Evolutionary conservation across 2,329 filamentous ascomycete genomes (phyloP).

Genomic region (Shiraia bambusicola): DNA sequence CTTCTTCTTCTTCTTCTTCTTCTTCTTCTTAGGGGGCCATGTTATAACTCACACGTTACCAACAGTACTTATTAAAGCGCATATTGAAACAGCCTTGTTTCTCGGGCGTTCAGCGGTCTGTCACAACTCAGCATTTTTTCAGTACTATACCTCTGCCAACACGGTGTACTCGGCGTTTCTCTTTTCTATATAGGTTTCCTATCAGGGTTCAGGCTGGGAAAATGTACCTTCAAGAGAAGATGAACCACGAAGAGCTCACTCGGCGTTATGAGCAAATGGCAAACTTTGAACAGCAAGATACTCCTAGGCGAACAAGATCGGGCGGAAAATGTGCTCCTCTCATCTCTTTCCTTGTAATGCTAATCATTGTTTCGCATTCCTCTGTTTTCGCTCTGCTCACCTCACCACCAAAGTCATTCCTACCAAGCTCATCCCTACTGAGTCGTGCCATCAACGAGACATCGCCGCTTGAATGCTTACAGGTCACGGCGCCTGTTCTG

Average conservation of each 20-base stretch:
- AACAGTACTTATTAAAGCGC: slow-evolving; percentile 1
- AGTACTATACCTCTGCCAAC: slow-evolving; percentile 31
- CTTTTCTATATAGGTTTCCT: slow-evolving; percentile 12
- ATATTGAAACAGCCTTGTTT: slow-evolving; percentile 7
- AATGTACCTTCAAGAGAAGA: slow-evolving; percentile 24
- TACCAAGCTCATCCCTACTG: slow-evolving; percentile 16
- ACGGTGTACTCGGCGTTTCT: slow-evolving; percentile 33
- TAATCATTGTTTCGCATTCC: slow-evolving; percentile 36
- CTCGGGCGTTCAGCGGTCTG: slow-evolving; percentile 9
- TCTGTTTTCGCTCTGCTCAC: slow-evolving; percentile 23
- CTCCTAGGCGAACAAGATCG: slow-evolving; percentile 13
- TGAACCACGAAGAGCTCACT: slow-evolving; percentile 12
- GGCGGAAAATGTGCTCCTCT: slow-evolving; percentile 18
- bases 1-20: too few relatives aligned
- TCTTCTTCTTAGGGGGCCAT: too few relatives aligned
- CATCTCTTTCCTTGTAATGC: slow-evolving; percentile 34
- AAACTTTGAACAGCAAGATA: slow-evolving; percentile 11
- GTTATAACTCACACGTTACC: too few relatives aligned
- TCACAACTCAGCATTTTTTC: slow-evolving; percentile 13
- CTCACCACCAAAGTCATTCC: slow-evolving; percentile 17
- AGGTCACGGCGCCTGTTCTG: slow-evolving; percentile 68
- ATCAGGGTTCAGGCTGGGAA: slow-evolving; percentile 10
- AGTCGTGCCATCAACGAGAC: slow-evolving; percentile 28
- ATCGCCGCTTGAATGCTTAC: slow-evolving; percentile 61
- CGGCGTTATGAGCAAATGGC: slow-evolving; percentile 15